Evolutionary conservation across 768 basidiomycete genomes (phyloP), one percentile per base, ranked within the genome.

Genomic region (Russula ochroleuca): DNA sequence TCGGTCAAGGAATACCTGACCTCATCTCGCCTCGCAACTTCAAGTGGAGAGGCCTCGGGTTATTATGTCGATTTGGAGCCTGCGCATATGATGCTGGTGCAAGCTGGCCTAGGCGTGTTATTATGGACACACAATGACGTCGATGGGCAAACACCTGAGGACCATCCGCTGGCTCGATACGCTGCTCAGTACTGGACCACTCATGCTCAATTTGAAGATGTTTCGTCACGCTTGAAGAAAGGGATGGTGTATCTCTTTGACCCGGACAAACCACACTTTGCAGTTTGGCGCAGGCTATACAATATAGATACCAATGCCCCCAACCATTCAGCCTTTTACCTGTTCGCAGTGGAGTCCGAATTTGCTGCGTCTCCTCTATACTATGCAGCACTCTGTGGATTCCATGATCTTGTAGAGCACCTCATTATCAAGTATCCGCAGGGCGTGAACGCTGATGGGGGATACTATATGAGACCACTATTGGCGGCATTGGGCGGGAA

Each of bases 1-100:
- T 57, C 56, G 2, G 41, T 57, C 41, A 57, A 33, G 17, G 56
- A 43, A 10, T 57, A 45, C 31, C n/a, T 57, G 19, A 45, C 41
- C 1, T 57, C 55, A 5, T 9, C 23, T n/a, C 56, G 40, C 28
- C 56, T 57, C 55, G 40, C 40, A 7, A 11, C 25, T n/a, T 2
- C 40, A 8, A 43, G 6, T n/a, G 15, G 25, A n/a, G 38, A 35
- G 3, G 40, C 25, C 11, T 43, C 40, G 19, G 2, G 13, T 10
- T 56, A 56, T 56, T 40, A 43, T 13, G 13, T 56, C 28, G 15
- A 5, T n/a, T n/a, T 56, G 9, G 19, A 31, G 55, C 25, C 25
- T 8, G 55, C 55, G 3, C 55, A 56, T 56, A 31, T 40, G 15
- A 56, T 21, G 8, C 25, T 56, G 25, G 55, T 25, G 5, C 52